Conservation (phyloP, 2,329 filamentous ascomycete genomes). For the Trichocomaceae sp. region DNA sequence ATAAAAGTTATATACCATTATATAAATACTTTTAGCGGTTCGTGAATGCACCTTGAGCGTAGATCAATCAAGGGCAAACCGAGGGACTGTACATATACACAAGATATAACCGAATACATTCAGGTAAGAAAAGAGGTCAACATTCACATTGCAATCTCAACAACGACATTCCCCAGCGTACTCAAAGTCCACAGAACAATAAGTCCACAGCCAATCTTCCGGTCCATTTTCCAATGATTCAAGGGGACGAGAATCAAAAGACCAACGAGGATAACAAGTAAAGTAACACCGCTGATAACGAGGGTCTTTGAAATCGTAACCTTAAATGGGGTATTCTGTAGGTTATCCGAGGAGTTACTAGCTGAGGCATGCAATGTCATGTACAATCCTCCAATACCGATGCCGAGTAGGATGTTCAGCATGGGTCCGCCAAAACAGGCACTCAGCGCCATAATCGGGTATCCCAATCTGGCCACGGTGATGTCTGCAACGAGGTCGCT, state of each 20-base stretch:
- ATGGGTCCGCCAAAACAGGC: constrained; percentile 98
- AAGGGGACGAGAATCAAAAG: constrained; percentile 74
- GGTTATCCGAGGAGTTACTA: background rate
- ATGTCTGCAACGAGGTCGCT: constrained; percentile 93
- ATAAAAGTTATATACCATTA: too few relatives aligned
- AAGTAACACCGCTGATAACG: constrained; percentile 74
- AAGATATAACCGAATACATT: too few relatives aligned
- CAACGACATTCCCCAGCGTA: constrained; percentile 71
- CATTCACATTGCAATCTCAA: constrained; percentile 54
- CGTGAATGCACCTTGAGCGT: too few relatives aligned
- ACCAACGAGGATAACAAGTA: constrained; percentile 71
- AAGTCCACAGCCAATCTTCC: constrained; percentile 71
- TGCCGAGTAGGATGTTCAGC: constrained; percentile 92
- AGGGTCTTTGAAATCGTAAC: constrained; percentile 80
- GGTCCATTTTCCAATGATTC: constrained; percentile 80
- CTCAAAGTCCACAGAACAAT: constrained; percentile 75
- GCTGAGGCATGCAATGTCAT: constrained; percentile 54
- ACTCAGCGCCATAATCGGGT: constrained; percentile 89
- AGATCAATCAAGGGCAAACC: too few relatives aligned
- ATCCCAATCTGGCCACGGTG: constrained; percentile 85
- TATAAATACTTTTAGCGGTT: too few relatives aligned
- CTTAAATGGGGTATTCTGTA: constrained; percentile 53
- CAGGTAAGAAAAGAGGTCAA: background rate
- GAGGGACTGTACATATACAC: too few relatives aligned
- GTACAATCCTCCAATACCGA: constrained; percentile 83